Conservation (phyloP, 768 basidiomycete species). For the Glaciozyma martinii region DNA sequence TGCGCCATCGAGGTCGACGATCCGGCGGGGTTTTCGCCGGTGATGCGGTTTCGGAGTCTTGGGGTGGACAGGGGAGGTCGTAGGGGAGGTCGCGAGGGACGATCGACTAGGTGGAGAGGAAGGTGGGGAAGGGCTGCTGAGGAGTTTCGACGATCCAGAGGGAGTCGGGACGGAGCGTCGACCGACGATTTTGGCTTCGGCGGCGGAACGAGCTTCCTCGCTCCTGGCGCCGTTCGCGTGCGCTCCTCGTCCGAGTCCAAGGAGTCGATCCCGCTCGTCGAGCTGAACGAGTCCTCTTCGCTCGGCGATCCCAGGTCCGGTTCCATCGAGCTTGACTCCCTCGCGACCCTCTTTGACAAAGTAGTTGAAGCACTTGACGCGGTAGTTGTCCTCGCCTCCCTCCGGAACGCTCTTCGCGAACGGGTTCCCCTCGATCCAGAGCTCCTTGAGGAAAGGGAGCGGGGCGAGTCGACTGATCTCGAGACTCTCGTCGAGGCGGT, state of each 20-base stretch:
- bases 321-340: slow-evolving; percentile 21
- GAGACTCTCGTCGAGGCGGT: slow-evolving; percentile 67
- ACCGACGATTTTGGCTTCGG: slow-evolving; percentile 24
- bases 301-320: slow-evolving; percentile 10
- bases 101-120: slow-evolving; percentile 4
- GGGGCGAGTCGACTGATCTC: slow-evolving; percentile 75
- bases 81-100: background rate
- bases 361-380: slow-evolving; percentile 67
- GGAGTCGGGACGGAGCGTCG: slow-evolving; percentile 17
- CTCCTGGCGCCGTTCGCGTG: slow-evolving; percentile 7
- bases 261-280: slow-evolving; percentile 1
- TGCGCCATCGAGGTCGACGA: slow-evolving; percentile 60
- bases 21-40: slow-evolving; percentile 58
- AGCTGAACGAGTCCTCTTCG: slow-evolving; percentile 5
- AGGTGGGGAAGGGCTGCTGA: background rate
- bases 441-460: slow-evolving; percentile 66
- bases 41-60: slow-evolving; percentile 18
- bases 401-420: slow-evolving; percentile 52
- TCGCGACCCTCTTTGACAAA: slow-evolving; percentile 74
- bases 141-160: background rate
- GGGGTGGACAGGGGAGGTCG: background rate
- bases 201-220: background rate
- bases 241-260: background rate
- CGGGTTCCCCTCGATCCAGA: slow-evolving; percentile 80
- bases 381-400: slow-evolving; percentile 49